A percentile compares a stretch with the other conserved stretches of the same genome.
Conservation (phyloP, 1,284 basidiomycete species). For the Leccinum proximum region DNA sequence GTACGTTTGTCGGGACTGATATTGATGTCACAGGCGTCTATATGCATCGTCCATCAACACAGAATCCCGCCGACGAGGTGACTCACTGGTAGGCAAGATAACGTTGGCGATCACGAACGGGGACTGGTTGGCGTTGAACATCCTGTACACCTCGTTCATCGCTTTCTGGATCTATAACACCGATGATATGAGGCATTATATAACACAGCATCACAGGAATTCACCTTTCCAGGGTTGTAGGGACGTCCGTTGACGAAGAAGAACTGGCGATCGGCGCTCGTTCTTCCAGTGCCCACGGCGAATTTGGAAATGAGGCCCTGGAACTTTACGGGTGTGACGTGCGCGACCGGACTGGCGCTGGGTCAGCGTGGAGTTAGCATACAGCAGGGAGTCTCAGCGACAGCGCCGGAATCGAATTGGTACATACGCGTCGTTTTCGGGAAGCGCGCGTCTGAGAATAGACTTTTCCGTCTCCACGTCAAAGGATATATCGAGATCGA, state of each 20-base stretch:
- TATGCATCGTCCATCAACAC: slow-evolving; percentile 3
- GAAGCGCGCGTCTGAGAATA: slow-evolving; percentile 30
- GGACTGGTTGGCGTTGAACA: slow-evolving; percentile 78
- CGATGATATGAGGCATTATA: slow-evolving; percentile 2
- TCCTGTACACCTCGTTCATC: slow-evolving; percentile 88
- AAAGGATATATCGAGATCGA: slow-evolving; percentile 73
- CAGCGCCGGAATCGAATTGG: not conserved
- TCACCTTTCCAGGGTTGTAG: slow-evolving; percentile 75
- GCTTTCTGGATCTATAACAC: slow-evolving; percentile 69
- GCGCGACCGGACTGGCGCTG: slow-evolving; percentile 11
- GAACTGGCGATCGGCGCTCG: slow-evolving; percentile 85
- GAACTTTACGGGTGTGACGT: slow-evolving; percentile 50
- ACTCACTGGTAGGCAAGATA: slow-evolving; percentile 73
- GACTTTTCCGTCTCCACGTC: slow-evolving; percentile 62
- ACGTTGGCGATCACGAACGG: slow-evolving; percentile 89
- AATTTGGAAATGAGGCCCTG: slow-evolving; percentile 84
- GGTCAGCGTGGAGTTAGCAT: not conserved
- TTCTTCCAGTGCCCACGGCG: slow-evolving; percentile 64
- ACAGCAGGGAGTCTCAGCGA: not conserved
- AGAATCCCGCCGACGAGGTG: not conserved
- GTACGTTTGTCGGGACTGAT: slow-evolving; percentile 97
- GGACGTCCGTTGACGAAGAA: slow-evolving; percentile 95
- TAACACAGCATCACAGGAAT: not conserved
- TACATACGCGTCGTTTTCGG: slow-evolving; percentile 19
- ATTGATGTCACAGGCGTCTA: slow-evolving; percentile 92